Percentiles rank a stretch among this genome's conserved stretches.
Conservation (phyloP, 768 basidiomycete genomes). For the Amanita pallidorosea region DNA sequence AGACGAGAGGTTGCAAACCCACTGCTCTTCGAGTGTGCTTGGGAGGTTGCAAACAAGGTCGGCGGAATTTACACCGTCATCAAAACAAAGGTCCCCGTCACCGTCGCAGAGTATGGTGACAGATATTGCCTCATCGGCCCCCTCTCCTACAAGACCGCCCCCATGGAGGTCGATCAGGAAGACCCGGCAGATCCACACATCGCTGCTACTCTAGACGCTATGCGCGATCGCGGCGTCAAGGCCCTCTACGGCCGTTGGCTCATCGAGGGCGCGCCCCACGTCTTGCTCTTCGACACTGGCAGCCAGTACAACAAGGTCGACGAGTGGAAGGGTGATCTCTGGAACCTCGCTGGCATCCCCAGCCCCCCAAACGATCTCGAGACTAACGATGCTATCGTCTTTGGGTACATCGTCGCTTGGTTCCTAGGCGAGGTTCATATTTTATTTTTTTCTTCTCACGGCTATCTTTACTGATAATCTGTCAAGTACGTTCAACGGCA, state of each 20-base stretch:
- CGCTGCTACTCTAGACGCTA: slow-evolving; percentile 61
- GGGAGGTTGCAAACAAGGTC: slow-evolving; percentile 99
- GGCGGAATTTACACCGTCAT: slow-evolving; percentile 99
- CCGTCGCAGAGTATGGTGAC: slow-evolving; percentile 91
- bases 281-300: slow-evolving; percentile 92
- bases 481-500: slow-evolving; percentile 71
- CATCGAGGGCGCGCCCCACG: slow-evolving; percentile 92
- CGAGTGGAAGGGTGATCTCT: slow-evolving; percentile 98
- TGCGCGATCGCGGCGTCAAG: slow-evolving; percentile 89
- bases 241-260: slow-evolving; percentile 95
- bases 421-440: slow-evolving; percentile 90
- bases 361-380: slow-evolving; percentile 94
- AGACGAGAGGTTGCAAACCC: slow-evolving; percentile 71
- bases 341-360: slow-evolving; percentile 97
- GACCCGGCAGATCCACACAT: slow-evolving; percentile 80
- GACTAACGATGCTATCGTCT: slow-evolving; percentile 96
- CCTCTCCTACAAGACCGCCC: slow-evolving; percentile 95
- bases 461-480: slow-evolving; percentile 3
- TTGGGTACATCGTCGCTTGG: slow-evolving; percentile 98
- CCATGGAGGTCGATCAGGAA: slow-evolving; percentile 95
- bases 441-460: slow-evolving; percentile 2
- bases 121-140: slow-evolving; percentile 95
- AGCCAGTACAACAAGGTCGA: slow-evolving; percentile 81
- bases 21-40: slow-evolving; percentile 88
- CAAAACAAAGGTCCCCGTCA: slow-evolving; percentile 98